These are phyloP conservation scores for Sarocladiaceae sp. DNA, from an alignment of 2,329 filamentous ascomycete species.

Conservation along the genomic window DNA sequence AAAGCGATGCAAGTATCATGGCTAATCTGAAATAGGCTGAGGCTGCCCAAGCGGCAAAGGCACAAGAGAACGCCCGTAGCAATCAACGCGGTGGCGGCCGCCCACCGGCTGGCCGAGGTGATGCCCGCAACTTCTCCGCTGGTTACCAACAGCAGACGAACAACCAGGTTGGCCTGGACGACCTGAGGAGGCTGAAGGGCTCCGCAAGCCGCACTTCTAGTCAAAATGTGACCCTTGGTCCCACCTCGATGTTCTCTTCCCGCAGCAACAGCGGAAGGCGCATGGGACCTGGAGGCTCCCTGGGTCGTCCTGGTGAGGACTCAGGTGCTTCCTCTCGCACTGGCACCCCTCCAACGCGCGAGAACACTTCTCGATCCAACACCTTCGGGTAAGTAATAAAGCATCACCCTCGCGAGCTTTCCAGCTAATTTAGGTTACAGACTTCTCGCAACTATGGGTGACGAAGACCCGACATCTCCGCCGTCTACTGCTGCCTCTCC, in stretches of 20 bases:
- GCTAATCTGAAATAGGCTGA: conserved; percentile 47
- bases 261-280: conserved; percentile 86
- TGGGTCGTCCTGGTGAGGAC: conserved; percentile 74
- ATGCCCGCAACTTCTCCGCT: conserved; percentile 77
- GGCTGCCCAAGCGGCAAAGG: conserved; percentile 74
- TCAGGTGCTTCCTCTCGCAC: conserved; percentile 86
- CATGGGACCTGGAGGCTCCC: conserved; percentile 69
- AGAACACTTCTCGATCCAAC: conserved; percentile 68
- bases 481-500: conserved; percentile 66
- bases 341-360: conserved; percentile 69
- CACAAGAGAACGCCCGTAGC: conserved; percentile 63
- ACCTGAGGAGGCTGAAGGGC: conserved; percentile 77
- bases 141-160: conserved; percentile 68
- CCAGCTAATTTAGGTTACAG: conserved; percentile 26
- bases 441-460: conserved; percentile 57
- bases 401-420: not conserved
- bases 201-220: conserved; percentile 54
- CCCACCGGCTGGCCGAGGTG: conserved; percentile 73
- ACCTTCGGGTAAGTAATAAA: conserved; percentile 77
- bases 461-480: conserved; percentile 63
- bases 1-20: conserved; percentile 1
- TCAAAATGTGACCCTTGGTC: conserved; percentile 67
- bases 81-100: conserved; percentile 66
- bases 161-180: conserved; percentile 87
- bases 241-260: conserved; percentile 82